Evolutionary conservation across 2,329 filamentous ascomycete genomes (phyloP), one percentile per base, ranked within the genome.

Genomic region (Plenodomus lindquistii): DNA sequence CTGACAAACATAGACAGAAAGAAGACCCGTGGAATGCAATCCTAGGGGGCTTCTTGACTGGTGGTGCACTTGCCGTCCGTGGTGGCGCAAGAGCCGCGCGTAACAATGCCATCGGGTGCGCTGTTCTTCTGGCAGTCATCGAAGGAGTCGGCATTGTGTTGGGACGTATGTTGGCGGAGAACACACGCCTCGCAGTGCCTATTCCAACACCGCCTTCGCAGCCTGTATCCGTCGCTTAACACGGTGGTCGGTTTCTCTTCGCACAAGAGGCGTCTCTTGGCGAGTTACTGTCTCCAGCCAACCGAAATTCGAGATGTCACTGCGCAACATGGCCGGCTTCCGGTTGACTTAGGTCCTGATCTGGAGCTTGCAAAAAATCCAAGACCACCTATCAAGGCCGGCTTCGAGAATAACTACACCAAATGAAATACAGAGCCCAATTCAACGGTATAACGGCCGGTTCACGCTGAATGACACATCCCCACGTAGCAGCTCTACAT

Each of bases 1-100:
- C 27, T 31, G 27, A 31, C 11, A 13, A 13, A 4, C 27, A 13
- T 31, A 52, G 37, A 24, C 89, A 93, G 81, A 97, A 97, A 85
- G 93, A 97, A 75, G 93, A 97, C 73, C 91, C 93, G n/a, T 97
- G 91, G 79, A 97, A 97, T 77, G 91, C 91, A 65, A 97, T 97
- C 72, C 93, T 92, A 63, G 93, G 93, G 35, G 93, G 94, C 46
- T 97, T 97, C 81, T 92, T 97, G 75, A 97, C 93, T 7, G 64
- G 68, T 68, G 94, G 94, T 62, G 84, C 92, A 19, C 81, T 99
- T 21, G 94, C 94, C 42, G 86, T 97, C 52, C 85, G 94, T 76
- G 93, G 93, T 65, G 94, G 94, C 50, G 87, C 87, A 73, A 93
- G 89, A 79, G 90, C 93, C 17, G 91, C 93, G 54, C 83, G 93